Evolutionary conservation across 768 basidiomycete species (phyloP), one percentile per base, ranked within the genome.

Genomic region (Suillus hirtellus): DNA sequence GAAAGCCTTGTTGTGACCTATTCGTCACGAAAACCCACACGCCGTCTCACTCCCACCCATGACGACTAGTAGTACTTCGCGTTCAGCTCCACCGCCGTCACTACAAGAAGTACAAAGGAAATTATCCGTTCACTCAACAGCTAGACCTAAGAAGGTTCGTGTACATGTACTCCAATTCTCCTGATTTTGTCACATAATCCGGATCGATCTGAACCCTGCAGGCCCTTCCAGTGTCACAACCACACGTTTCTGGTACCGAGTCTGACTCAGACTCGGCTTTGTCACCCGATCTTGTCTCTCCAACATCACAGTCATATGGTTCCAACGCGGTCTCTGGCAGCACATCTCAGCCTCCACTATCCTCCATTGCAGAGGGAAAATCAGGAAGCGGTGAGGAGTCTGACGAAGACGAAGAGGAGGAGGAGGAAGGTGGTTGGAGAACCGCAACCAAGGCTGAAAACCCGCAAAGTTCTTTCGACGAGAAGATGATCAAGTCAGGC

Each of bases 51-150:
- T 62, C 58, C 66, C 46, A 59, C 40, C 67, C 65, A 55, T 35
- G 59, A 65, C 43, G 38, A 75, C 52, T n/a, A 53, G 52, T 34
- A 35, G 52, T 53, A 35, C 71, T 54, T 65, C 68, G 60, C 72
- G 75, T 53, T 58, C 72, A 53, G 75, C 69, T 46, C 61, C 89
- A 15, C 90, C 93, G 5, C 94, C 92, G 9, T 89, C 93, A 14
- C 88, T 89, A 17, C 92, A 93, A 73, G 94, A 96, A 78, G 86
- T 96, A 19, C 84, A 91, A 63, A 82, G 92, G 67, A 95, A 95
- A 72, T 85, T 96, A 7, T 93, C 92, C 3, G 83, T 92, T 21
- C 89, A 89, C 68, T 86, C 89, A 0, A 81, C 80, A 3, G 78
- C 85, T 40, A 82, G 78, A 70, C 83, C 81, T 63, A 76, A 79